Base-by-base conservation (phyloP, 2,329 filamentous ascomycete genomes). In the Nemania bipapillata region DNA sequence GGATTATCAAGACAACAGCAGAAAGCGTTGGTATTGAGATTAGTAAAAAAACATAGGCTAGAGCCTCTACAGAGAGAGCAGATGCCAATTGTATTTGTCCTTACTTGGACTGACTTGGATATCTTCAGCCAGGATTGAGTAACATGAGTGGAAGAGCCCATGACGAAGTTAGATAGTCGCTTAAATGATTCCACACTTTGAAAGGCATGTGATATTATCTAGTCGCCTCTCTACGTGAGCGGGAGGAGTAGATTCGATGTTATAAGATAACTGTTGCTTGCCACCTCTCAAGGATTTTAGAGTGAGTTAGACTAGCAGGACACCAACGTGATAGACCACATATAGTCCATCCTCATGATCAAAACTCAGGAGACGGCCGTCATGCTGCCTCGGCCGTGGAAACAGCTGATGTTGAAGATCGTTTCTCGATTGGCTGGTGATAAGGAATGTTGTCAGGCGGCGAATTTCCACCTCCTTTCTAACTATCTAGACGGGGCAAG, bases 351-450 rank as follows among this genome's bases (percentile, higher is more conserved):
- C 26, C 50, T 4, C 9, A 53, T 53, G 50, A 32, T 28, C n/a
- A 28, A 24, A 35, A 3, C 4, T 20, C 7, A 24, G 22, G 28
- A 53, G 26, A 15, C 47, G 22, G 28, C 22, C 2, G 5, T 45
- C 28, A 11, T 59, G 15, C 20, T 6, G 28, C 45, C 57, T 26
- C 17, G 17, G 49, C 22, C 24, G 17, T 22, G 4, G 42, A 32
- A 32, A 9, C 52, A 63, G 52, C 30, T 66, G 57, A 66, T 50
- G 42, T 52, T 50, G 42, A 45, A 40, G 15, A 17, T 26, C 22
- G 42, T n/a, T 26, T 57, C 52, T 26, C 47, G 4, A 62, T 66
- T 66, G 64, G 57, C 26, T 52, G 52, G 52, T 22, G 63, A 66
- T 62, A 66, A 66, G 52, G 26, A 49, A 52, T 15, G 17, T 5